Evolutionary conservation across 2,329 filamentous ascomycete genomes (phyloP).

Genomic region (Lachnellula suecica): DNA sequence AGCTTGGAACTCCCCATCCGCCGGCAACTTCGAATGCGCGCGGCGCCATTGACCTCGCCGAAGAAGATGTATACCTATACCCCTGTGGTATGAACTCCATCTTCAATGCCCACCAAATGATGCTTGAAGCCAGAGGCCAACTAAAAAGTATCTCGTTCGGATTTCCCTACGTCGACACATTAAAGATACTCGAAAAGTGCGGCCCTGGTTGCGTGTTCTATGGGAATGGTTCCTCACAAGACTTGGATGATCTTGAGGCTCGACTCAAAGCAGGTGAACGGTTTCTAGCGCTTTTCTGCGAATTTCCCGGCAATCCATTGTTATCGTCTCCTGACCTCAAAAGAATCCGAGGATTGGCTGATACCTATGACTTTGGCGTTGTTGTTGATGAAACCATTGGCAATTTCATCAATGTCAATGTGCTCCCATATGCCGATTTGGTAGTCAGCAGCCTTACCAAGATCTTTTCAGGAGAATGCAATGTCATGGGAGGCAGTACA

Average conservation of each 20-base stretch:
- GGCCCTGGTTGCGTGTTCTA: constrained; percentile 88
- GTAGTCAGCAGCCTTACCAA: constrained; percentile 96
- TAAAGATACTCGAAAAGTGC: constrained; percentile 94
- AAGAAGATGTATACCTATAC: constrained; percentile 86
- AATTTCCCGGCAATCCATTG: constrained; percentile 92
- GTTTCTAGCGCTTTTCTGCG: constrained; percentile 84
- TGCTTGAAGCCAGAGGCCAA: constrained; percentile 63
- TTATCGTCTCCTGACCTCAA: constrained; percentile 79
- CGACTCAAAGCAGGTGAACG: constrained; percentile 70
- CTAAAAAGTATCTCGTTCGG: constrained; percentile 85
- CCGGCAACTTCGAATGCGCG: constrained; percentile 49
- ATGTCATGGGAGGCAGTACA: constrained; percentile 90
- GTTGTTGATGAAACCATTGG: constrained; percentile 96
- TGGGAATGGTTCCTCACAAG: constrained; percentile 72
- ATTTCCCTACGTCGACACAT: constrained; percentile 96
- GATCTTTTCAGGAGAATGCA: constrained; percentile 95
- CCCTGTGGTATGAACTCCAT: constrained; percentile 95
- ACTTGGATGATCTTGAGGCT: constrained; percentile 80
- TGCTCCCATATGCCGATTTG: constrained; percentile 84
- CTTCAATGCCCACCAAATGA: constrained; percentile 77
- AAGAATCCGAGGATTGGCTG: constrained; percentile 77
- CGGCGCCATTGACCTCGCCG: constrained; percentile 65
- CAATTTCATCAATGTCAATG: constrained; percentile 94
- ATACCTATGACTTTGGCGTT: constrained; percentile 83
- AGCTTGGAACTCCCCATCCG: constrained; percentile 57